A percentile compares a stretch with the other conserved stretches of the same genome.
Conservation (phyloP, 208 protist species). For the Leishmania turanica region DNA sequence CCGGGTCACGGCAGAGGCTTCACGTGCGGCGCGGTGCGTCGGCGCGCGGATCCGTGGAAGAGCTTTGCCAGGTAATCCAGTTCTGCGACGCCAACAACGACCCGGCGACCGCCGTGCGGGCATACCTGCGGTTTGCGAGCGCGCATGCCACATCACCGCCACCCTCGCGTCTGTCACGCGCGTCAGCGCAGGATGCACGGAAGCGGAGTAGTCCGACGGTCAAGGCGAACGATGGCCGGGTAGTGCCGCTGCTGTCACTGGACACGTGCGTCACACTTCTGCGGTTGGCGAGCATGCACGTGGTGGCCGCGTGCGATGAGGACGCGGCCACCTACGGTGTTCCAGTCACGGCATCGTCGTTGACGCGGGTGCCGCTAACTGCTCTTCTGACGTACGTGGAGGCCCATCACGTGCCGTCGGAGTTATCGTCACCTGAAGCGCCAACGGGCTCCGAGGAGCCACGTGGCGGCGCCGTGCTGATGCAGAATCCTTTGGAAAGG, state of each 20-base stretch:
- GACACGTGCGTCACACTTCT: constrained; percentile 19
- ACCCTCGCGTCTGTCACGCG: background rate
- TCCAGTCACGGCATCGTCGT: background rate
- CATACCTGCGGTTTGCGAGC: constrained; percentile 27
- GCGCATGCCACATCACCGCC: background rate
- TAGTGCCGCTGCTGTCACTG: constrained; percentile 14
- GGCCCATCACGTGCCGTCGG: background rate
- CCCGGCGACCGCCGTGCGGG: constrained; percentile 23
- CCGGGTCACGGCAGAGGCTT: background rate
- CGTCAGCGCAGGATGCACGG: background rate
- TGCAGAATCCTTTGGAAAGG: background rate
- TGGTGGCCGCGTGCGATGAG: background rate
- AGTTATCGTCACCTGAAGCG: background rate
- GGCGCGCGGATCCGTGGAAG: constrained; percentile 1
- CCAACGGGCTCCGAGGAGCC: background rate
- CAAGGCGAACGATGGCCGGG: background rate
- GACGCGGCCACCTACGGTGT: background rate
- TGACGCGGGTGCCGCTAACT: background rate
- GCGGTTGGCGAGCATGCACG: constrained; percentile 15
- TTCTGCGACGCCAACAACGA: constrained; percentile 25
- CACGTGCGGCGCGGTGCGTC: background rate
- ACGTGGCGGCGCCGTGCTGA: background rate
- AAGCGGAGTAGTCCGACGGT: background rate
- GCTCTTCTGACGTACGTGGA: background rate
- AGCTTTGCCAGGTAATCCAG: constrained; percentile 16